These are phyloP conservation scores for Postia placenta DNA, from an alignment of 768 basidiomycete species.

Conservation along the genomic window DNA sequence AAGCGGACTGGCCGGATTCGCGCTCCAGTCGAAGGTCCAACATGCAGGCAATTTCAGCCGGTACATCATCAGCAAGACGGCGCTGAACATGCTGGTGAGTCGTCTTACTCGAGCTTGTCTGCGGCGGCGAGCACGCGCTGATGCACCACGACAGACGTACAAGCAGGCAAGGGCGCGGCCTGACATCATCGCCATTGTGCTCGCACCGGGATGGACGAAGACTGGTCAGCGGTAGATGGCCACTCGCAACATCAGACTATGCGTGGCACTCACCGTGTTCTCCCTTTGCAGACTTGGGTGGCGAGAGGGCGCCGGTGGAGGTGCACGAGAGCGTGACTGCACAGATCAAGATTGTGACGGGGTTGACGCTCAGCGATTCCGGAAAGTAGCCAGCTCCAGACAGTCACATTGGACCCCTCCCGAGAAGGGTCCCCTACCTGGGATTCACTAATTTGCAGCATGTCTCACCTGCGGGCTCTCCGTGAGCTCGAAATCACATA, in stretches of 20 bases:
- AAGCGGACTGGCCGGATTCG: conserved; percentile 19
- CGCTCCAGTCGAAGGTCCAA: conserved; percentile 16
- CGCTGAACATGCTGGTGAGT: conserved; percentile 34
- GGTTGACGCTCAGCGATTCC: conserved; percentile 3
- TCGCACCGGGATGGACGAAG: conserved; percentile 12
- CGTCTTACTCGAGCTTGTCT: too few relatives aligned
- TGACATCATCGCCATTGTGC: conserved; percentile 7
- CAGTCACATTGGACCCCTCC: too few relatives aligned
- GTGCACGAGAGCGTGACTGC: conserved; percentile 9
- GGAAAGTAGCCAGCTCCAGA: too few relatives aligned
- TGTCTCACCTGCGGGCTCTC: too few relatives aligned
- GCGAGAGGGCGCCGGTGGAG: conserved; percentile 8
- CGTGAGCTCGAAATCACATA: too few relatives aligned
- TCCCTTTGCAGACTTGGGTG: conserved; percentile 12
- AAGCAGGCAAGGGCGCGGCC: conserved; percentile 10
- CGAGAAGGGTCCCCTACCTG: too few relatives aligned
- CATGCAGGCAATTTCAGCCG: too few relatives aligned
- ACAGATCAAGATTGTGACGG: conserved; percentile 5
- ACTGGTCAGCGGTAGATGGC: conserved; percentile 6
- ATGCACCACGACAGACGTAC: conserved; percentile 8
- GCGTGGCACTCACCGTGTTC: too few relatives aligned
- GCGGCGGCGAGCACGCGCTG: too few relatives aligned
- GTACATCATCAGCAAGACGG: conserved; percentile 32
- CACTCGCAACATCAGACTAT: too few relatives aligned
- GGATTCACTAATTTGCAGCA: too few relatives aligned